Evolutionary conservation across 2,329 filamentous ascomycete species (phyloP), one percentile per base, ranked within the genome.

Genomic region (Berkeleyomyces rouxiae): DNA sequence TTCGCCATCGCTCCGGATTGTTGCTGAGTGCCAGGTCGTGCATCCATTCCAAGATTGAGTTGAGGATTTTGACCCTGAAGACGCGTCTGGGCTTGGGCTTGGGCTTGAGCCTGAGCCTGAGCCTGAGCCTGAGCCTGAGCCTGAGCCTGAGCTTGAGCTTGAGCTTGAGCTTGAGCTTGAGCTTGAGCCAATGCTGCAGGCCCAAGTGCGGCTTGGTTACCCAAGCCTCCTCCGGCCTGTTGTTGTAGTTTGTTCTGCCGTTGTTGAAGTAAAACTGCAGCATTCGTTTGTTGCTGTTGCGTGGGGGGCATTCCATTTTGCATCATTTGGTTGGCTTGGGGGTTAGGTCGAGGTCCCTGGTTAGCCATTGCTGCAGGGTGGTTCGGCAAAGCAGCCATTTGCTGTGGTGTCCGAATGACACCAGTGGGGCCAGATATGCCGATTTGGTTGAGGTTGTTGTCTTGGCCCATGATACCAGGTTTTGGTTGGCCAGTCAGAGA

Each of bases 1-100:
- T 77, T 78, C 4, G 73, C 75, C 63, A 76, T 73, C 53, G 74
- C 74, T 39, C 59, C 47, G 6, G 23, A 3, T 58, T 63, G 61
- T n/a, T 63, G 61, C 53, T 76, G 75, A 16, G 71, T 7, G 11
- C 53, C 43, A n/a, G 44, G 31, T 73, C 59, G 40, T n/a, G 57
- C n/a, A 16, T 39, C 36, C 36, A 61, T 33, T 6, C 59, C 47
- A 43, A 61, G 7, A 42, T 53, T 61, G 7, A 53, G 46, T n/a
- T 51, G 59, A 23, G 46, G 3, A 6, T 44, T 61, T 42, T 51
- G 59, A 37, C 59, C 59, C 23, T 59, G 57, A 6, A 59, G 51
- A 37, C 51, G 51, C 3, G 51, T 36, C 39, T 55, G 46, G 6
- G 46, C 46, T 49, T 43, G 42, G 23, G 23, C 42, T 11, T 43